phyloP scores from a whole-genome alignment of 495 filamentous ascomycete species.

The Friedmanniomyces simplex region DNA sequence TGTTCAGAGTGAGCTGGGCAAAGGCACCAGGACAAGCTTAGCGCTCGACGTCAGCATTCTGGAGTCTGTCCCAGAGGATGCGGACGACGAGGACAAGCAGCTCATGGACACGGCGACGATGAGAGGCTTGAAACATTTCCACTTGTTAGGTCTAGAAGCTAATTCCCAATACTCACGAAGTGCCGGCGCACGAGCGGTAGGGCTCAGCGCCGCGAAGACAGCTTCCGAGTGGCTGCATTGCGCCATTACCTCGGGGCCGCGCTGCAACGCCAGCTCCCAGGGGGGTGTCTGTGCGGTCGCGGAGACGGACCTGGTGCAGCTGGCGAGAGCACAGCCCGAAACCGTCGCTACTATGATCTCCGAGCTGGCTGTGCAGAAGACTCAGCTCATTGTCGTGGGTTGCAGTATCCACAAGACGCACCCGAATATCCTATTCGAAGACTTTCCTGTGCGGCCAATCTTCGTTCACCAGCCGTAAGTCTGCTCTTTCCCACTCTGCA shows the following conservation, averaged over 20 bases:
- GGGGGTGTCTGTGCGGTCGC: neutral
- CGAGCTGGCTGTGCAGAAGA: neutral
- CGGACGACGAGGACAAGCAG: neutral
- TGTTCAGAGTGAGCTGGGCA: slow-evolving; percentile 10
- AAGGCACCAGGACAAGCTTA: slow-evolving; percentile 12
- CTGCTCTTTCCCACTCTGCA: neutral
- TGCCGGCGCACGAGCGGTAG: neutral
- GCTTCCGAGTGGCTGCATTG: neutral
- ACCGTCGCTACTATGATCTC: neutral
- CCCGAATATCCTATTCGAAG: neutral
- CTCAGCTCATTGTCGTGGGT: neutral
- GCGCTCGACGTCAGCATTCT: neutral
- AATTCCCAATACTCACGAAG: neutral
- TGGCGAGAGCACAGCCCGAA: neutral
- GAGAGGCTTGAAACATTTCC: neutral
- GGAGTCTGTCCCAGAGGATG: neutral
- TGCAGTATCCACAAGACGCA: neutral
- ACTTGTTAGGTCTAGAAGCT: neutral
- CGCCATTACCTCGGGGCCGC: neutral
- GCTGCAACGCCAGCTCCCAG: neutral
- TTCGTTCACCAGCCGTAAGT: slow-evolving; percentile 1
- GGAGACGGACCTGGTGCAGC: neutral
- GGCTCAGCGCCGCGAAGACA: neutral
- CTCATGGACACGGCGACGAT: neutral
- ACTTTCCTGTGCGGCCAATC: neutral